Base-by-base conservation (phyloP, 2,329 filamentous ascomycete species). In the Pestalotiopsis sp. region DNA sequence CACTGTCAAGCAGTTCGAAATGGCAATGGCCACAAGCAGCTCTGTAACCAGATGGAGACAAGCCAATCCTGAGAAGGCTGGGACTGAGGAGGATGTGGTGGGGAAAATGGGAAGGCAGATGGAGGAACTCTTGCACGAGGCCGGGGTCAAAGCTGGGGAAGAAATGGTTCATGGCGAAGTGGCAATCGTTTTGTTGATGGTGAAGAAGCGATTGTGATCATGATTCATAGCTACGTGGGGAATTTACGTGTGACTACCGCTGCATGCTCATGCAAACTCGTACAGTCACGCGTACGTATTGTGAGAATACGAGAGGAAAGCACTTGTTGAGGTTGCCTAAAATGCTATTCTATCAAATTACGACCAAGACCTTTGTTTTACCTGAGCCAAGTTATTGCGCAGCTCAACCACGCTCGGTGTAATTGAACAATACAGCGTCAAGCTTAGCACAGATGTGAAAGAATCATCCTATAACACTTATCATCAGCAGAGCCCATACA, bases 11-110 rank as follows among this genome's bases (percentile, higher is more conserved):
- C 70, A 68, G n/a, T 61, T 84, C 14, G 82, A 84, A 68, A 75
- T 73, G 67, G 57, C 79, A 5, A 45, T 83, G 6, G 74, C 74
- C 0, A 85, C 83, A 0, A 68, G 74, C 3, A 85, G 84, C 68
- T 76, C 79, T 0, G 75, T 83, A 1, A 77, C 78, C 0, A 76
- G 85, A 56, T 86, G 84, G 84, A 77, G 82, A 11, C 75, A 84
- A 72, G 84, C 82, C 0, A 73, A 87, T 70, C 81, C 82, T 0
- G 81, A 82, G 0, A 70, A 72, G 0, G 79, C 76, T 0, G 79
- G 80, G 0, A 84, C 83, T 0, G 83, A 85, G 11, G 61, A 74
- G 0, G 84, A 83, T 67, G 74, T 80, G 20, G 72, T 82, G 5
- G 79, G 70, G 52, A 71, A 75, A n/a, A 72, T 78, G 59, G 73